Conservation (phyloP, 805 yeast species). For the Candida alai region DNA sequence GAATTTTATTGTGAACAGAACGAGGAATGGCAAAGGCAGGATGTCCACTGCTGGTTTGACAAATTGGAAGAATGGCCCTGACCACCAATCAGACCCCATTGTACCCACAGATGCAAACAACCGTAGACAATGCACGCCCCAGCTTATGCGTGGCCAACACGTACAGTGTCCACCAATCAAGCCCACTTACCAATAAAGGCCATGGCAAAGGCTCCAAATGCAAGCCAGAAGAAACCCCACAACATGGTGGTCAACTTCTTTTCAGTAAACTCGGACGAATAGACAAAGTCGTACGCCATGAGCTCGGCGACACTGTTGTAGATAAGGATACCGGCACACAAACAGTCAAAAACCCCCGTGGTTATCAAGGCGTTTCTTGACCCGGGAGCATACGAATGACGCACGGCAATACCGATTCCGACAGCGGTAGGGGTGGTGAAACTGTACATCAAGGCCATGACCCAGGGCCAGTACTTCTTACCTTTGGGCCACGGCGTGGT, state of each 20-base stretch:
- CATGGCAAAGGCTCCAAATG: slow-evolving; percentile 28
- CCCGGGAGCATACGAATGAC: slow-evolving; percentile 29
- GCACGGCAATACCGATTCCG: slow-evolving; percentile 34
- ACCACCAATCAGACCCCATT: too few relatives aligned
- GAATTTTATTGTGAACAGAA: too few relatives aligned
- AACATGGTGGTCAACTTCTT: slow-evolving; percentile 16
- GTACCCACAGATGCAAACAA: too few relatives aligned
- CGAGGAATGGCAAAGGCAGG: too few relatives aligned
- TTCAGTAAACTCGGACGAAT: slow-evolving; percentile 24
- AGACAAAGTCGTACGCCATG: slow-evolving; percentile 39
- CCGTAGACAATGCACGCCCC: too few relatives aligned
- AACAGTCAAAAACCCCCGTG: slow-evolving; percentile 31
- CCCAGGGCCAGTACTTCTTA: slow-evolving; percentile 30
- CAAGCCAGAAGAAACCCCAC: slow-evolving; percentile 20
- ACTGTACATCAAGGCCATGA: slow-evolving; percentile 26
- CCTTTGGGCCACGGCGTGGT: slow-evolving; percentile 28
- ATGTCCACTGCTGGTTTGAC: too few relatives aligned
- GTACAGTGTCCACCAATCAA: too few relatives aligned
- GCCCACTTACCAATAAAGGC: slow-evolving; percentile 36
- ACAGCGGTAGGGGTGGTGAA: slow-evolving; percentile 33
- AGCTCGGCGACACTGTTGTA: slow-evolving; percentile 35
- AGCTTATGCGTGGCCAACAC: too few relatives aligned
- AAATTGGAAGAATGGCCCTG: too few relatives aligned
- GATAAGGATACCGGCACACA: slow-evolving; percentile 33
- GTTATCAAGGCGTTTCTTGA: slow-evolving; percentile 30